Base-by-base conservation (phyloP, 495 filamentous ascomycete species). In the Trichoderma parareesei region DNA sequence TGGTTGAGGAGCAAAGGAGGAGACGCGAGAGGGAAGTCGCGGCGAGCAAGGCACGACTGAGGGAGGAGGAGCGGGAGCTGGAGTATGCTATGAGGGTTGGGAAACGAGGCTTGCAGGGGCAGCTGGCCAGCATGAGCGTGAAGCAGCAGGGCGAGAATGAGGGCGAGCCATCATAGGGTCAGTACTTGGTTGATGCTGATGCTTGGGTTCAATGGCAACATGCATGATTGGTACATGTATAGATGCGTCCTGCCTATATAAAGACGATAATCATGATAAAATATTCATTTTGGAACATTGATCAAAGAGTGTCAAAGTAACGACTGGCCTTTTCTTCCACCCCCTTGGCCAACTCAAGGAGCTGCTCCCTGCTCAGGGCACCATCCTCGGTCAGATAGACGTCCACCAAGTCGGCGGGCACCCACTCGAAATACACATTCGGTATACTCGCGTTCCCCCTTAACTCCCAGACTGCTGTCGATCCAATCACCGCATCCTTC, bases 41-140 rank as follows among this genome's bases (percentile, higher is more conserved):
- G 48, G 84, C 79, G 66, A 85, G 89, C 46, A 90, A 84, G 71
- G 85, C 85, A 44, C 79, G 86, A 46, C 69, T 96, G 33, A 74
- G 83, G 40, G 90, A 93, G 73, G 90, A 89, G 62, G 90, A 94
- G 73, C 80, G 82, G 49, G 90, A 96, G 72, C 74, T 97, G 40
- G 84, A 92, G 69, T 81, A 82, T 66, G 92, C 92, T 14, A 91
- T 93, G 88, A 85, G 79, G 41, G 80, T 94, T 18, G 81, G 82
- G 20, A 93, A 90, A 73, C 85, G 84, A 63, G 90, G 91, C 20
- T 68, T 93, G 46, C 80, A 83, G 44, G 85, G 84, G 46, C 85
- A 92, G 71, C 74, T 92, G 66, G 67, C 53, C 40, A 57, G 53
- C 53, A 35, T 57, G 53, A 57, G 18, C 16, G 46, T 18, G 46